These are phyloP conservation scores for Pleurotus tuoliensis DNA, from an alignment of 768 basidiomycete species.

Conservation along the genomic window DNA sequence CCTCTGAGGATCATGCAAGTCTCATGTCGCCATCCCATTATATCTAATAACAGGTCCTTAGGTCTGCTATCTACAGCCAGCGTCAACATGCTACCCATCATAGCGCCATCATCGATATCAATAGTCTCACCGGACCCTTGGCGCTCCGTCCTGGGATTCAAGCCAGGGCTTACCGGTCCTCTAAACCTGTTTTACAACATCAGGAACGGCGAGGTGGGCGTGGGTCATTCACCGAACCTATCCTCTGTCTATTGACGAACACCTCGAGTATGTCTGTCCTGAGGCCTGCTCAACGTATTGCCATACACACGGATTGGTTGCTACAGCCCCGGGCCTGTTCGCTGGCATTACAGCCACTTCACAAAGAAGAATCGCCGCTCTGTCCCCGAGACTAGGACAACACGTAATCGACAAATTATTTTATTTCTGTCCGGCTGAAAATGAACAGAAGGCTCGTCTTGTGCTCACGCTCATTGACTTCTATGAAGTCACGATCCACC, in stretches of 20 bases:
- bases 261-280: not conserved
- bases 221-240: not conserved
- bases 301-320: too few species aligned
- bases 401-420: not conserved
- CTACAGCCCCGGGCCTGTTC: not conserved
- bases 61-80: not conserved
- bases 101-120: not conserved
- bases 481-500: not conserved
- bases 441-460: not conserved
- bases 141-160: not conserved
- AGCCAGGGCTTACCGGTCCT: not conserved
- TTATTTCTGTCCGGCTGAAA: not conserved
- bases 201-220: slow-evolving; percentile 2
- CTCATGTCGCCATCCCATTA: too few species aligned
- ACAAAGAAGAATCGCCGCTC: not conserved
- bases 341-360: not conserved
- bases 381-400: not conserved
- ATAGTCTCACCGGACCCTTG: slow-evolving; percentile 1
- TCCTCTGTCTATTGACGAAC: not conserved
- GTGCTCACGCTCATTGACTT: not conserved
- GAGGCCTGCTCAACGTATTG: too few species aligned
- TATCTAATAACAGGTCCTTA: too few species aligned
- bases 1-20: too few species aligned
- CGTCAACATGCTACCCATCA: slow-evolving; percentile 1
- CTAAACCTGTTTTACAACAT: not conserved